Base-by-base conservation (phyloP, 345 rosid genomes). In the Pseudoturritis turrita region DNA sequence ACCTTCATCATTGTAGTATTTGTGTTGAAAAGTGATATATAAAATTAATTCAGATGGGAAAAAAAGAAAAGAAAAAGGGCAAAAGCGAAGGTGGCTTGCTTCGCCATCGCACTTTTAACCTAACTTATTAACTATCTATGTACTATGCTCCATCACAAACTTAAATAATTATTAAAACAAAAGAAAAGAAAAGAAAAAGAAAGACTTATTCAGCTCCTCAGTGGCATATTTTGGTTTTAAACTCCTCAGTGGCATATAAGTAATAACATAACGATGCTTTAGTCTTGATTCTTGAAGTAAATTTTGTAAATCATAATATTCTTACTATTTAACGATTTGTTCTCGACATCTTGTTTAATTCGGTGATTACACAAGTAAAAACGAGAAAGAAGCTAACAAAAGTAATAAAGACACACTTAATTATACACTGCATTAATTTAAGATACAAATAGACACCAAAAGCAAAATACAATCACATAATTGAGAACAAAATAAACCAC, bases 101-200 rank as follows among this genome's bases (percentile, higher is more conserved):
- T 43, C 7, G 52, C 51, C 70, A 49, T 65, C 60, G 36, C 33
- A 37, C 47, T 65, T 65, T 43, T 62, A 26, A 43, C 66, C 39
- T 26, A 59, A 43, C 52, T 62, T 17, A 43, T 10, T 15, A 43
- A n/a, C 1, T 13, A n/a, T n/a, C n/a, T n/a, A n/a, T n/a, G n/a
- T n/a, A n/a, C 1, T 23, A 22, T 1, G 35, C 14, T 7, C 14
- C 51, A 28, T 22, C 46, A 37, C 13, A n/a, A 41, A 41, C 0
- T 13, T 58, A 1, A 55, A 6, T 19, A 3, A 18, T 2, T 45
- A 45, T 7, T n/a, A n/a, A n/a, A n/a, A n/a, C n/a, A n/a, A n/a
- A 45, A 15, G 6, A 5, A 46, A 46, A 46, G 1, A 18, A 46
- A 46, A 46, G 2, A 46, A 21, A 10, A 22, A 11, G 14, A 18